Base-by-base conservation (phyloP, 2,329 filamentous ascomycete species). In the Colletotrichum sidae region DNA sequence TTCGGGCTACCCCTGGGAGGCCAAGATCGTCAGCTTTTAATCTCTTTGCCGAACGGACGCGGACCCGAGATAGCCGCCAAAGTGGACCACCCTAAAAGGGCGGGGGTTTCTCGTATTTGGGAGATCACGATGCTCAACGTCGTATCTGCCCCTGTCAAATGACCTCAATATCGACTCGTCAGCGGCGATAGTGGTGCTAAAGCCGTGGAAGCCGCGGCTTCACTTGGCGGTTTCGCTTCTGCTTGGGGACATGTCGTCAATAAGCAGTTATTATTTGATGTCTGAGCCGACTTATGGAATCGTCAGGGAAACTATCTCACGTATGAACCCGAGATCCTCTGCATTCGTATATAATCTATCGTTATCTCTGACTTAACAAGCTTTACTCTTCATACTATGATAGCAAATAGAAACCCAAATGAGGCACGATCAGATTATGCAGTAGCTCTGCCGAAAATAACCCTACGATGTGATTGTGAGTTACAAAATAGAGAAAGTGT, bases 81-180 rank as follows among this genome's bases (percentile, higher is more conserved):
- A 46, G 49, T 54, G 50, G 57, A 35, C 17, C 50, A 13, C 2
- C 4, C 12, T 17, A 39, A 39, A 46, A 13, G 12, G 41, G 50
- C 38, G 39, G 15, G 56, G 47, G 9, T 33, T 13, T 59, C 33
- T 51, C 12, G 39, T 53, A 53, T 25, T 59, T 10, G 39, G 15
- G 56, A 59, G 41, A 59, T 53, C 41, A 38, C 49, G 53, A 6
- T 17, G 35, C 47, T 34, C 6, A 9, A 13, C 6, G 33, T 39
- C 39, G 15, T 38, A 34, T 37, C 6, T 15, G 13, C 15, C 33
- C 47, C 47, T 34, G 34, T 15, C 17, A 55, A 25, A 57, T 39
- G 54, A 42, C 55, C 45, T 49, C 44, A 57, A n/a, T 42, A 17
- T 45, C 53, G 13, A 45, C 53, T 13, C 8, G 12, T 39, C 39